phyloP scores from a whole-genome alignment of 257 asterid genomes.

The Przewalskia tangutica region DNA sequence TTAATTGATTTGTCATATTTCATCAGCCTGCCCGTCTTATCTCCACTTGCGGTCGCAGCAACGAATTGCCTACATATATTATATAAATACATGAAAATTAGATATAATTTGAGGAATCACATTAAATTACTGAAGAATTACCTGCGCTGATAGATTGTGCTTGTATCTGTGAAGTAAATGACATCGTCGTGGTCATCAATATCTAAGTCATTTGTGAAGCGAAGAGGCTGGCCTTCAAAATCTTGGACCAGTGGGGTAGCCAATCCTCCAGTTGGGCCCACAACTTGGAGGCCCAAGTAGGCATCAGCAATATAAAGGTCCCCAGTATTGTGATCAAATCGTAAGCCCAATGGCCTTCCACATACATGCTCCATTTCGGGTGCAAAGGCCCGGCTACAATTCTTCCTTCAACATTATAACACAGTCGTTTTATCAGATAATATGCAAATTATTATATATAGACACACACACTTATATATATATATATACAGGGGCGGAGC shows the following conservation, averaged over 20 bases:
- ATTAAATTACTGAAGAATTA: slow-evolving; percentile 16
- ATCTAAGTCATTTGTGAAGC: slow-evolving; percentile 62
- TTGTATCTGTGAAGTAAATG: slow-evolving; percentile 58
- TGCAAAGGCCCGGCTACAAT: slow-evolving; percentile 33
- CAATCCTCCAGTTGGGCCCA: slow-evolving; percentile 51
- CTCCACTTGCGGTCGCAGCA: slow-evolving; percentile 25
- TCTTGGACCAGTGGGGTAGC: slow-evolving; percentile 39
- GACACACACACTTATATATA: too few relatives aligned
- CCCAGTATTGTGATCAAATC: slow-evolving; percentile 39
- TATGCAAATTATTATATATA: not conserved
- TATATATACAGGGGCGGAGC: too few relatives aligned
- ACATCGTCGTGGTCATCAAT: slow-evolving; percentile 42
- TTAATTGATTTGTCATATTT: slow-evolving; percentile 38
- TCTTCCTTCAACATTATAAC: slow-evolving; percentile 23
- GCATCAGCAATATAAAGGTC: slow-evolving; percentile 73
- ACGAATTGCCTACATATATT: slow-evolving; percentile 45
- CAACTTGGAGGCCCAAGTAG: slow-evolving; percentile 56
- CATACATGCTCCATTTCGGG: slow-evolving; percentile 53
- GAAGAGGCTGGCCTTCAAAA: slow-evolving; percentile 36
- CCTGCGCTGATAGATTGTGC: slow-evolving; percentile 49
- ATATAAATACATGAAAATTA: not conserved
- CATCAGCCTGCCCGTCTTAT: slow-evolving; percentile 61
- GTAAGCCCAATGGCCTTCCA: slow-evolving; percentile 63
- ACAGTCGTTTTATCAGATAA: not conserved
- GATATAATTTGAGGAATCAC: slow-evolving; percentile 28